Evolutionary conservation across 768 basidiomycete genomes (phyloP).

Genomic region (Russula foetens): DNA sequence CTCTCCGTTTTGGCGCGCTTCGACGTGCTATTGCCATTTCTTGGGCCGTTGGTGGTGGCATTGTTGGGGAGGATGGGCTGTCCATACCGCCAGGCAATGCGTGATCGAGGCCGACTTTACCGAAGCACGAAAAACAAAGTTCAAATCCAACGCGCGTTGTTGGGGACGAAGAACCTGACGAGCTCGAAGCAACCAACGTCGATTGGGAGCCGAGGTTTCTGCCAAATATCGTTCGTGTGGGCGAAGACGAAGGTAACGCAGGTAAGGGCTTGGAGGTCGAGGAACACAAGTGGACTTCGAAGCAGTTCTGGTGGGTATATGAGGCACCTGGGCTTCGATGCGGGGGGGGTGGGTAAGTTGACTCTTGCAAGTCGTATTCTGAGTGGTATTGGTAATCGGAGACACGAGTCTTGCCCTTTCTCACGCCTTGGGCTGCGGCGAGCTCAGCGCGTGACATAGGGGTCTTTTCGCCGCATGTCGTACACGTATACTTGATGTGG

Average conservation of each 20-base stretch:
- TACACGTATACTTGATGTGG: slow-evolving; percentile 84
- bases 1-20: slow-evolving; percentile 63
- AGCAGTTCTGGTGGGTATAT: neutral
- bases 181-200: slow-evolving; percentile 16
- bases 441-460: slow-evolving; percentile 27
- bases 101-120: slow-evolving; percentile 69
- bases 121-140: slow-evolving; percentile 75
- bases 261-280: slow-evolving; percentile 38
- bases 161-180: slow-evolving; percentile 15
- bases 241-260: slow-evolving; percentile 28
- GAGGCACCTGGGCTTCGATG: slow-evolving; percentile 2
- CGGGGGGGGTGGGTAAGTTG: slow-evolving; percentile 1
- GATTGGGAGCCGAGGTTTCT: slow-evolving; percentile 11
- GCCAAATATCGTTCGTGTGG: slow-evolving; percentile 3
- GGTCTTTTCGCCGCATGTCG: slow-evolving; percentile 75
- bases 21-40: slow-evolving; percentile 50
- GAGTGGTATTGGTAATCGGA: slow-evolving; percentile 11
- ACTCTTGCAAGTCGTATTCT: neutral
- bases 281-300: neutral
- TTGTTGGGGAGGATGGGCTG: slow-evolving; percentile 38
- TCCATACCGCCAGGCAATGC: slow-evolving; percentile 42
- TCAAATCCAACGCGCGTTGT: slow-evolving; percentile 54
- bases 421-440: slow-evolving; percentile 31
- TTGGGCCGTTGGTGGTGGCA: slow-evolving; percentile 23
- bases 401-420: slow-evolving; percentile 38